Evolutionary conservation across 176 grass and related monocot species (phyloP).

Genomic region (Poa annua): DNA sequence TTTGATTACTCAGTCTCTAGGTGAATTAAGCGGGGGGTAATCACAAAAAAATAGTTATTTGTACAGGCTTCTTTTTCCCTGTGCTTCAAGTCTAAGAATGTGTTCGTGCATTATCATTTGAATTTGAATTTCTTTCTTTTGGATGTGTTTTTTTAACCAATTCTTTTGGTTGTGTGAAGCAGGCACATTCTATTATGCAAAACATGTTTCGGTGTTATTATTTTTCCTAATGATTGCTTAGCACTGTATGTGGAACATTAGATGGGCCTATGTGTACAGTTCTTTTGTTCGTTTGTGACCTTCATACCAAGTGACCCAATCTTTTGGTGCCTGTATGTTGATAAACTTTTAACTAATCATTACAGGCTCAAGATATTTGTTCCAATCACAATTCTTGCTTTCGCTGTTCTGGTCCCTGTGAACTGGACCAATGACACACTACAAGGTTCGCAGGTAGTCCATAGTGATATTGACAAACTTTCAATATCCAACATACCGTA

Average conservation of each 20-base stretch:
- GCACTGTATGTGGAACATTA: not conserved
- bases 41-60: not conserved
- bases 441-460: slow-evolving; percentile 41
- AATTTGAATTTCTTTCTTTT: not conserved
- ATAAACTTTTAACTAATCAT: slow-evolving; percentile 5
- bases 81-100: not conserved
- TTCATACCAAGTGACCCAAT: slow-evolving; percentile 3
- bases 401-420: slow-evolving; percentile 75
- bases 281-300: not conserved
- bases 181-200: not conserved
- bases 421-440: slow-evolving; percentile 87
- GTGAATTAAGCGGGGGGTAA: not conserved
- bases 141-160: not conserved
- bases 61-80: not conserved
- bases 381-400: slow-evolving; percentile 82
- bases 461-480: slow-evolving; percentile 75
- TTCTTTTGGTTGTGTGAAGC: not conserved
- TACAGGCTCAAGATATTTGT: slow-evolving; percentile 95
- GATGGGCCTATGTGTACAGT: not conserved
- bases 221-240: not conserved
- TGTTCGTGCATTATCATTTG: not conserved
- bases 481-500: slow-evolving; percentile 90
- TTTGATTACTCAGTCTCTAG: not conserved
- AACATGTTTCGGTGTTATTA: not conserved
- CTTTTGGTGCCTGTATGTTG: slow-evolving; percentile 23